phyloP scores from a whole-genome alignment of 306 rosid species.

The Vigna radiata region DNA sequence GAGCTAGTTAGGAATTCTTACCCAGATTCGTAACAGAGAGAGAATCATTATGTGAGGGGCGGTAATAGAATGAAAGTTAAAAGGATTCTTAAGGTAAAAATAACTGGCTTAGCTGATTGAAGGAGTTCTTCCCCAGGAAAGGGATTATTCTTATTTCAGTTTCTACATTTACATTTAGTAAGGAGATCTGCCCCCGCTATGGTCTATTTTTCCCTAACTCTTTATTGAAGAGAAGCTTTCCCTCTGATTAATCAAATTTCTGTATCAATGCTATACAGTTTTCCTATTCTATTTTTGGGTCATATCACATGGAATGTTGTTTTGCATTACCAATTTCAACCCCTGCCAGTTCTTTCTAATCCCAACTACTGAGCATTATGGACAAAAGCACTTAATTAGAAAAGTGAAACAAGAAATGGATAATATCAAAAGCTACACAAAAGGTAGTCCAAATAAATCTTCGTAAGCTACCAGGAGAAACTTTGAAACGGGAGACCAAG shows the following conservation, averaged over 20 bases:
- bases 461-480: constrained; percentile 62
- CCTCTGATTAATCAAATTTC: not conserved
- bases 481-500: constrained; percentile 64
- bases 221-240: not conserved
- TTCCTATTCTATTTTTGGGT: not conserved
- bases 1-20: too few species aligned
- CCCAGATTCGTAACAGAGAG: too few species aligned
- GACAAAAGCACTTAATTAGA: constrained; percentile 36
- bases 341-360: constrained; percentile 2
- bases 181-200: not conserved
- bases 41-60: not conserved
- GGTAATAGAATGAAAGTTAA: not conserved
- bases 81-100: not conserved
- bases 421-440: not conserved
- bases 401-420: constrained; percentile 30
- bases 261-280: not conserved
- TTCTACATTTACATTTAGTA: not conserved
- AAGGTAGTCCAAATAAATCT: constrained; percentile 20
- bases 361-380: constrained; percentile 16
- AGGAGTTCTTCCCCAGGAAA: not conserved
- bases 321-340: not conserved
- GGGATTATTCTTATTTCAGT: not conserved
- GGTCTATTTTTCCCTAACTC: not conserved
- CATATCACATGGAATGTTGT: too few species aligned
- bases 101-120: not conserved